These are phyloP conservation scores for Musa beccarii DNA, from an alignment of 176 grass and related monocot genomes.

Conservation along the genomic window DNA sequence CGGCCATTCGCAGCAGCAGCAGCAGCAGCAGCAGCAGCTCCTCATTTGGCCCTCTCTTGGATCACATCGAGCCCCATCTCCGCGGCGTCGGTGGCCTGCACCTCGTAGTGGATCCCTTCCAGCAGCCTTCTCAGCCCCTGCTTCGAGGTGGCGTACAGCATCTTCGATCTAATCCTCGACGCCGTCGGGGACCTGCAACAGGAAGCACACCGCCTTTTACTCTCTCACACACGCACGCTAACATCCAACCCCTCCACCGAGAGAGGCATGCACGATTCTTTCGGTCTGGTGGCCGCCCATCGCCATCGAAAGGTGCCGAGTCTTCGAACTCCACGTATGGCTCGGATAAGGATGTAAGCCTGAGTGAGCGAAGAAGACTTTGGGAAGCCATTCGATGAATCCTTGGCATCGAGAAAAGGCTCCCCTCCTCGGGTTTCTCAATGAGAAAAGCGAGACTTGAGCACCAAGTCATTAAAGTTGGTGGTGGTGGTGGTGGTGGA, in stretches of 20 bases:
- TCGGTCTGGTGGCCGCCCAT: no score
- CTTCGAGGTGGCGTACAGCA: slow-evolving; percentile 91
- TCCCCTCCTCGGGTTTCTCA: no score
- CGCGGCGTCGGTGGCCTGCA: slow-evolving; percentile 85
- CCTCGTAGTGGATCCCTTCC: slow-evolving; percentile 92
- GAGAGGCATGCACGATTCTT: no score
- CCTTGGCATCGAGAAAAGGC: no score
- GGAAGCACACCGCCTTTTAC: neutral
- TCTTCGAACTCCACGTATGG: no score
- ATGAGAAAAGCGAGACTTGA: neutral
- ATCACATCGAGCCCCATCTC: slow-evolving; percentile 99
- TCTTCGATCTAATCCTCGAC: slow-evolving; percentile 96
- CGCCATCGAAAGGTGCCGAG: no score
- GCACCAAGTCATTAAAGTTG: neutral
- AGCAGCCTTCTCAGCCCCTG: slow-evolving; percentile 79
- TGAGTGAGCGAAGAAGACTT: no score
- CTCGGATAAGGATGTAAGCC: no score
- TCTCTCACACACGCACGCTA: no score
- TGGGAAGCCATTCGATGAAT: no score
- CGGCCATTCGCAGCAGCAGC: neutral
- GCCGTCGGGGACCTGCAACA: slow-evolving; percentile 71
- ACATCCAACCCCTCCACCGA: neutral
- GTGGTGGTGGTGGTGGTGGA: no score
- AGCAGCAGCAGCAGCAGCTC: neutral
- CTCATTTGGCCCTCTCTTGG: slow-evolving; percentile 70